Percentiles rank a stretch among this genome's conserved stretches.
Evolutionary conservation across 1,284 basidiomycete genomes (phyloP).

Genomic region (Austroboletus novae-zelandiae): DNA sequence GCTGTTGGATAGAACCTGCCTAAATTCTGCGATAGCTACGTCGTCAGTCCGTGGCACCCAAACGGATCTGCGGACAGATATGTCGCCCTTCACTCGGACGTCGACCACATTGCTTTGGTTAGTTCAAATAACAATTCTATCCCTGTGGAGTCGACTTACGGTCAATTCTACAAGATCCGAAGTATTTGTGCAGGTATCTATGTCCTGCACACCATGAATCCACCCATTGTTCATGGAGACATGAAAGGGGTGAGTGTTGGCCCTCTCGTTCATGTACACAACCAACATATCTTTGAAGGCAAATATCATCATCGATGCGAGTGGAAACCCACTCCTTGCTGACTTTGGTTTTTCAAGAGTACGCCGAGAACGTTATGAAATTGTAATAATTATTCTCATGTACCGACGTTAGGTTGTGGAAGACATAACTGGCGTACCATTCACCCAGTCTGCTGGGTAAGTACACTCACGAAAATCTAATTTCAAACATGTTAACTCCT

Average conservation of each 20-base stretch:
- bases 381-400: constrained; percentile 1
- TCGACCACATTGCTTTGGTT: constrained; percentile 44
- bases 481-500: neutral
- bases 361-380: constrained; percentile 1
- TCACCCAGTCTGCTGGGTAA: constrained; percentile 51
- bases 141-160: neutral
- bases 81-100: constrained; percentile 36
- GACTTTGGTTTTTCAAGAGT: constrained; percentile 60
- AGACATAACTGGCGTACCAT: constrained; percentile 49
- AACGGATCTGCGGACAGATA: constrained; percentile 52
- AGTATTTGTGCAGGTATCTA: constrained; percentile 45
- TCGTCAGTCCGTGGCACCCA: constrained; percentile 55
- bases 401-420: constrained; percentile 45
- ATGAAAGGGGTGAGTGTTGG: constrained; percentile 44
- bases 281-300: constrained; percentile 35
- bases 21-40: constrained; percentile 36
- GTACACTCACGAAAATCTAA: neutral
- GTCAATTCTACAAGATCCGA: constrained; percentile 35
- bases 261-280: neutral
- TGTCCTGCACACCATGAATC: constrained; percentile 48
- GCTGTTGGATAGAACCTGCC: neutral
- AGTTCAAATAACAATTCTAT: constrained; percentile 7
- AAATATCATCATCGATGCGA: constrained; percentile 49
- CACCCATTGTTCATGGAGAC: constrained; percentile 53
- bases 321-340: constrained; percentile 49